phyloP scores from a whole-genome alignment of 257 asterid species.

The Rehmannia glutinosa region DNA sequence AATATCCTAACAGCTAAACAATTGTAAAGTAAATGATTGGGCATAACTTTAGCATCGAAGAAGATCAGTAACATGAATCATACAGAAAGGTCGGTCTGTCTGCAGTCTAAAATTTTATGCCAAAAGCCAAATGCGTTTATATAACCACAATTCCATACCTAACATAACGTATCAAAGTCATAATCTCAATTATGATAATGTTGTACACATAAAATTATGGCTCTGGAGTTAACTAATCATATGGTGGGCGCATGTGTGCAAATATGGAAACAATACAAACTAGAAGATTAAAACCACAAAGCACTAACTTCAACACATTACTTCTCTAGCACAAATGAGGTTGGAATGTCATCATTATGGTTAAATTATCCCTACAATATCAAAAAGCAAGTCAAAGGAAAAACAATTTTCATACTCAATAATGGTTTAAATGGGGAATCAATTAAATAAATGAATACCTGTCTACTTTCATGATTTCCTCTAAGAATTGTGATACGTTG shows the following conservation, averaged over 20 bases:
- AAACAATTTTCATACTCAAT: background rate
- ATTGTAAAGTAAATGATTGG: slow-evolving; percentile 6
- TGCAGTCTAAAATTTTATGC: slow-evolving; percentile 5
- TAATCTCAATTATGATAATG: slow-evolving; percentile 1
- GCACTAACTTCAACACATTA: slow-evolving; percentile 3
- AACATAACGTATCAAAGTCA: background rate
- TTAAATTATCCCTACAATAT: slow-evolving; percentile 2
- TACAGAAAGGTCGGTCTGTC: slow-evolving; percentile 1
- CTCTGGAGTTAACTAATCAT: background rate
- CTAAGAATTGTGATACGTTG: slow-evolving; percentile 78
- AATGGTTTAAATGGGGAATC: background rate
- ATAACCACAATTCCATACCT: slow-evolving; percentile 8
- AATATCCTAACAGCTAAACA: slow-evolving; percentile 1
- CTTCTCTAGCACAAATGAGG: slow-evolving; percentile 1
- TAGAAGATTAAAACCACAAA: background rate
- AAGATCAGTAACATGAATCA: slow-evolving; percentile 2
- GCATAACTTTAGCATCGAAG: too few relatives aligned
- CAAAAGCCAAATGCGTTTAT: slow-evolving; percentile 11
- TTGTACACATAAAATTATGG: background rate
- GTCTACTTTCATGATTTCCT: slow-evolving; percentile 85
- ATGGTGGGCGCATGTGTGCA: background rate
- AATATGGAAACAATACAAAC: background rate
- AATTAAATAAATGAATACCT: slow-evolving; percentile 32
- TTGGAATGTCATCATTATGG: slow-evolving; percentile 1
- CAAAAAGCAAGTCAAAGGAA: background rate